Conservation (phyloP, 345 rosid genomes). For the Gossypium sturtianum region DNA sequence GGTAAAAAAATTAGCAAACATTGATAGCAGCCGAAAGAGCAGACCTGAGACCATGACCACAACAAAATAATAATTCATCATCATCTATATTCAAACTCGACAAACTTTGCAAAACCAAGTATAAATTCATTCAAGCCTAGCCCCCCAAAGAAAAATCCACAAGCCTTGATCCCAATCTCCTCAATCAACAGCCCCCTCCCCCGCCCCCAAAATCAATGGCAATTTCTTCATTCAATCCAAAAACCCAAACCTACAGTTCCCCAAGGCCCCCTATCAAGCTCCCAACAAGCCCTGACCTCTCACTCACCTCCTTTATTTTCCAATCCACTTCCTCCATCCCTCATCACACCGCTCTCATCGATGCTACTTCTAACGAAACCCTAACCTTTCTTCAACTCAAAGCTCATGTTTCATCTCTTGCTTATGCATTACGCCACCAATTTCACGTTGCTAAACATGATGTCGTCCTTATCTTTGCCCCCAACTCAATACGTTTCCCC, state of each 20-base stretch:
- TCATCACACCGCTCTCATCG: constrained; percentile 31
- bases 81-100: not conserved
- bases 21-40: too few species aligned
- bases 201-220: not conserved
- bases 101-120: not conserved
- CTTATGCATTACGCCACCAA: constrained; percentile 23
- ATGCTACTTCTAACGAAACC: constrained; percentile 22
- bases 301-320: constrained; percentile 32
- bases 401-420: constrained; percentile 25
- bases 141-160: not conserved
- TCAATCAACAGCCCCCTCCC: not conserved
- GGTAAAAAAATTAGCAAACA: too few species aligned
- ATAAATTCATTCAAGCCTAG: not conserved
- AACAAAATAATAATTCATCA: too few species aligned
- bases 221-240: constrained; percentile 15
- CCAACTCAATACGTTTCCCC: constrained; percentile 36
- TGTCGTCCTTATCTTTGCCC: constrained; percentile 32
- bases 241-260: constrained; percentile 26
- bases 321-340: constrained; percentile 22
- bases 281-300: constrained; percentile 27
- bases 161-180: not conserved
- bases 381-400: constrained; percentile 33
- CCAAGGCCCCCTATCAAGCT: constrained; percentile 26
- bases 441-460: constrained; percentile 29
- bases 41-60: too few species aligned